phyloP scores from a whole-genome alignment of 2,329 filamentous ascomycete genomes.

The Stachybotrys echinatus region DNA sequence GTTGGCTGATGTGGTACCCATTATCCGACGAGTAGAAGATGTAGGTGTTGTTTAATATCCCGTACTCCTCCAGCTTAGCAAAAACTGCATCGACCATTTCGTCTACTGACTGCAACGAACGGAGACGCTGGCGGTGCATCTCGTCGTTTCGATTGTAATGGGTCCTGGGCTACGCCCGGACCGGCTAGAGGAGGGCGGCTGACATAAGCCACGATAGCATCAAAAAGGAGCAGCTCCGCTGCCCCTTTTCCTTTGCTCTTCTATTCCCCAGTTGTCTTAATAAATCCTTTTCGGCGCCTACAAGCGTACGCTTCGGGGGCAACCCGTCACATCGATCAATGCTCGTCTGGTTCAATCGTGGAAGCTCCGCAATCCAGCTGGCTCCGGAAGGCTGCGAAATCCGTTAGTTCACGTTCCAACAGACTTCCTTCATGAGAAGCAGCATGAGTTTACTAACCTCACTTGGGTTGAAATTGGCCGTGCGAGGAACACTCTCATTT shows the following conservation, averaged over 20 bases:
- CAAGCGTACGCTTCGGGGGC: no score
- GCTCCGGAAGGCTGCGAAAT: slow-evolving; percentile 34
- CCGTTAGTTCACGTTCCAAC: no score
- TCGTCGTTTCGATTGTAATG: no score
- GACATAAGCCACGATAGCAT: no score
- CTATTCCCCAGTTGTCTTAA: no score
- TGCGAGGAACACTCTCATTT: slow-evolving; percentile 44
- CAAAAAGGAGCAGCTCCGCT: no score
- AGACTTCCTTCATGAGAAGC: no score
- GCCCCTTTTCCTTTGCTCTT: no score
- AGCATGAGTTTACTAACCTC: no score
- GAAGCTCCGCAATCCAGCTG: slow-evolving; percentile 35
- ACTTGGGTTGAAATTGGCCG: slow-evolving; percentile 58
- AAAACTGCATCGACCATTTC: slow-evolving; percentile 35
- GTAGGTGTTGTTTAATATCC: slow-evolving; percentile 35
- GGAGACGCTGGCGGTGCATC: slow-evolving; percentile 33
- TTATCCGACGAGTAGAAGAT: slow-evolving; percentile 49
- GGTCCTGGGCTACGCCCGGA: no score
- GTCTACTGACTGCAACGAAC: slow-evolving; percentile 36
- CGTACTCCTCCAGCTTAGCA: slow-evolving; percentile 19
- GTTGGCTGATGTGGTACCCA: slow-evolving; percentile 49
- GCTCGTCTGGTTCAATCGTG: slow-evolving; percentile 19
- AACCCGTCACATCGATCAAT: slow-evolving; percentile 26
- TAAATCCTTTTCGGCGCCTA: no score
- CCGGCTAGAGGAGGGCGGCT: no score